phyloP scores from a whole-genome alignment of 371 early-diverging fungal genomes.

The Zopfochytrium polystomum region DNA sequence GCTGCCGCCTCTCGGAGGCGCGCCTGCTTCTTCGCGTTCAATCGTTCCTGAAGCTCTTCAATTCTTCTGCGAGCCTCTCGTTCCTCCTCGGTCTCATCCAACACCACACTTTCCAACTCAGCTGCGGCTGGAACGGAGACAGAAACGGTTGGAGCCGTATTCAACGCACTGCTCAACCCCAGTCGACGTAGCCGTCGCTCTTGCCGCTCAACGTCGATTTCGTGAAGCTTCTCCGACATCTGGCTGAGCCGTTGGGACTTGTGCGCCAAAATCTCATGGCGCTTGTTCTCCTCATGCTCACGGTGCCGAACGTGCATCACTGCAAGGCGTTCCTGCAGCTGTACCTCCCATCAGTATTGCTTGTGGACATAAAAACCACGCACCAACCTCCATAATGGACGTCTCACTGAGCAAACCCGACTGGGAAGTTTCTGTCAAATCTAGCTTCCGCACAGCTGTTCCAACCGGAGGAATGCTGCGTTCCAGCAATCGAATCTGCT shows the following conservation, averaged over 20 bases:
- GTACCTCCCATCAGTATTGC: not conserved
- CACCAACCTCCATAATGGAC: constrained; percentile 45
- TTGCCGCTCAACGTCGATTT: constrained; percentile 37
- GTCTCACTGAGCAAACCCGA: constrained; percentile 48
- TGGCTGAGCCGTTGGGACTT: constrained; percentile 21
- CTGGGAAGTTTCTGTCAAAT: constrained; percentile 45
- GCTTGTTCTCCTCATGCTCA: constrained; percentile 23
- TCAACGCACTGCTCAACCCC: too few species aligned
- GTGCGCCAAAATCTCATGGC: constrained; percentile 31
- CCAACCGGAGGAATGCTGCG: constrained; percentile 38
- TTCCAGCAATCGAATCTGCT: constrained; percentile 49
- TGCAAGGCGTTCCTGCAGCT: constrained; percentile 49
- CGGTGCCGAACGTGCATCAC: constrained; percentile 20
- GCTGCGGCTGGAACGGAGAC: too few species aligned
- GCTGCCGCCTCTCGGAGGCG: too few species aligned
- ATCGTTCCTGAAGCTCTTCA: too few species aligned
- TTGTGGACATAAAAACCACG: not conserved
- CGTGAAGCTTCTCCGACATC: constrained; percentile 34
- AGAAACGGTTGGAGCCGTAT: too few species aligned
- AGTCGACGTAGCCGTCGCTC: constrained; percentile 18
- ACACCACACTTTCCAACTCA: too few species aligned
- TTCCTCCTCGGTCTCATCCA: too few species aligned
- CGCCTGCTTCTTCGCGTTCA: too few species aligned
- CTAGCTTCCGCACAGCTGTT: constrained; percentile 34
- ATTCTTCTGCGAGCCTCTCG: too few species aligned